Evolutionary conservation across 1,284 basidiomycete species (phyloP).

Genomic region (Quambalaria eucalypti): DNA sequence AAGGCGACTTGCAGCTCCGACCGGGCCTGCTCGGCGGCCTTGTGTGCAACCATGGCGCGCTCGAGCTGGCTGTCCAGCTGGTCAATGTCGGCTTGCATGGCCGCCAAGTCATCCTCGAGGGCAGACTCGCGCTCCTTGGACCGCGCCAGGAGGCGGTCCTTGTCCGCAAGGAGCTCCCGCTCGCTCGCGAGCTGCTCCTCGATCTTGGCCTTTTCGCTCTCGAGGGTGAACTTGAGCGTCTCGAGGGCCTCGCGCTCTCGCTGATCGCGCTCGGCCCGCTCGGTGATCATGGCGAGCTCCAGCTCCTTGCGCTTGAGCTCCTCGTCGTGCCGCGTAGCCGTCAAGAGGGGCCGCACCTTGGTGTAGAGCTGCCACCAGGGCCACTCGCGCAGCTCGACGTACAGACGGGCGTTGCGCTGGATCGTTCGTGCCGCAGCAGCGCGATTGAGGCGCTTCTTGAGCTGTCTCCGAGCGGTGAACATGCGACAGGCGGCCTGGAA

Average conservation of each 20-base stretch:
- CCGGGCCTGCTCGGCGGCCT: constrained; percentile 54
- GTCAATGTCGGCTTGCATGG: constrained; percentile 74
- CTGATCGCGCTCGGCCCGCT: constrained; percentile 41
- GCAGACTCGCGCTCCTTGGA: constrained; percentile 75
- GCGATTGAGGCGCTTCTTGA: constrained; percentile 89
- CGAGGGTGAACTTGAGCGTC: constrained; percentile 31
- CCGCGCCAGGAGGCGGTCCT: constrained; percentile 73
- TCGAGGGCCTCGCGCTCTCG: constrained; percentile 36
- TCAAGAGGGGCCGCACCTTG: constrained; percentile 79
- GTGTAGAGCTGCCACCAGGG: constrained; percentile 99
- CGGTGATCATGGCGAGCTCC: constrained; percentile 60
- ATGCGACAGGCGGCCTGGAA: constrained; percentile 77
- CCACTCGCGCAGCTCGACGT: constrained; percentile 75
- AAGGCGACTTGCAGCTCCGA: constrained; percentile 63
- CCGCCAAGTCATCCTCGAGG: constrained; percentile 72
- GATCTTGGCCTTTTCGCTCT: constrained; percentile 49
- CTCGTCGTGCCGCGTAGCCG: constrained; percentile 84
- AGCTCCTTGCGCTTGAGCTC: constrained; percentile 80
- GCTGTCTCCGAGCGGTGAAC: constrained; percentile 77
- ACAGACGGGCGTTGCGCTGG: constrained; percentile 85
- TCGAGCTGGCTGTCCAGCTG: constrained; percentile 77
- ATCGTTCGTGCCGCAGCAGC: constrained; percentile 84
- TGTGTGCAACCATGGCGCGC: constrained; percentile 55
- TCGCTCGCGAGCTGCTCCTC: constrained; percentile 76
- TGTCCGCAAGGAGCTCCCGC: constrained; percentile 68